A percentile compares a stretch with the other conserved stretches of the same genome.
Conservation (phyloP, 2,329 filamentous ascomycete genomes). For the Xylaria sp. region DNA sequence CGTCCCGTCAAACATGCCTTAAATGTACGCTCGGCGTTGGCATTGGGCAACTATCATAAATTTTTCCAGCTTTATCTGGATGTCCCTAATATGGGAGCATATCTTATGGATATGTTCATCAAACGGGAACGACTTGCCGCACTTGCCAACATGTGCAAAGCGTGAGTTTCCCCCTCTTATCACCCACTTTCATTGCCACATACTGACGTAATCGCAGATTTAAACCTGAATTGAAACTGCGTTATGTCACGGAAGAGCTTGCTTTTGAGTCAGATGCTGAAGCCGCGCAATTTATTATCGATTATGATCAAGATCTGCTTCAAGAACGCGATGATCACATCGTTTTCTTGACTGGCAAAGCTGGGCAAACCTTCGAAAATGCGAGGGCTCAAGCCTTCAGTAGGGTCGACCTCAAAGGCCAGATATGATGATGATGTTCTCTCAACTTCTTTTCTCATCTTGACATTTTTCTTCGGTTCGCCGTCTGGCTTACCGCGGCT, state of each 20-base stretch:
- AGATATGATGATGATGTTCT: constrained; percentile 76
- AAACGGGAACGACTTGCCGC: constrained; percentile 90
- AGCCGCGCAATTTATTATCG: constrained; percentile 88
- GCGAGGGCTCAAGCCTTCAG: constrained; percentile 79
- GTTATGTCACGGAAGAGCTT: constrained; percentile 94
- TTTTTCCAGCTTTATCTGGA: constrained; percentile 97
- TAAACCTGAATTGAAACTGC: constrained; percentile 87
- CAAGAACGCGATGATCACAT: constrained; percentile 80
- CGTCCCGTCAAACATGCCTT: constrained; percentile 88
- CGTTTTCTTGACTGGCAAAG: constrained; percentile 78
- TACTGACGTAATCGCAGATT: constrained; percentile 74
- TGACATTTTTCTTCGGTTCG: constrained; percentile 31
- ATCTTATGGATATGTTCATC: constrained; percentile 99
- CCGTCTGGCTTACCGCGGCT: constrained; percentile 12
- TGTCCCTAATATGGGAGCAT: constrained; percentile 95
- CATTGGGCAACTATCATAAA: constrained; percentile 94
- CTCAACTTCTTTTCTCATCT: constrained; percentile 36
- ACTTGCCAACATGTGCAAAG: constrained; percentile 91
- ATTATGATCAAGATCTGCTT: constrained; percentile 78
- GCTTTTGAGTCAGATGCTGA: constrained; percentile 93
- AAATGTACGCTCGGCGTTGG: constrained; percentile 88
- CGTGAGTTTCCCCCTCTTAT: constrained; percentile 70
- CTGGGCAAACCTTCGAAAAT: constrained; percentile 75
- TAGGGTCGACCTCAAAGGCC: constrained; percentile 95
- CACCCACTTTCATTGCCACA: not conserved